Evolutionary conservation across 805 yeast genomes (phyloP).

Genomic region (Zygotorulaspora florentina): DNA sequence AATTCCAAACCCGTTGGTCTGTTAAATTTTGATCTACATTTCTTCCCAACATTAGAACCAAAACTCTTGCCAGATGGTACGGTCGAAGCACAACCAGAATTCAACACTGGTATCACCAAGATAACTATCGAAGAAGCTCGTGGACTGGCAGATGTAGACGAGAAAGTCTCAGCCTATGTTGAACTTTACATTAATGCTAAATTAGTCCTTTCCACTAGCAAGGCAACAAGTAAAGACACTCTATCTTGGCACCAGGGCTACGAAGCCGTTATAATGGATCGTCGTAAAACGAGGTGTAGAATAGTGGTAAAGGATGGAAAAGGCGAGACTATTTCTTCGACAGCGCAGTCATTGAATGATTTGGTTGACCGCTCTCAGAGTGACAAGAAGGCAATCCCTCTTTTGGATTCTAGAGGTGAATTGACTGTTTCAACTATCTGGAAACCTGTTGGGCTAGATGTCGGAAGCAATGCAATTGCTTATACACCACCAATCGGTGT

Average conservation of each 20-base stretch:
- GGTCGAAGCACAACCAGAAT: conserved; percentile 78
- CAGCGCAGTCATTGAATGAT: conserved; percentile 55
- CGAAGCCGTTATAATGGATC: conserved; percentile 69
- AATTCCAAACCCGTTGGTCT: conserved; percentile 83
- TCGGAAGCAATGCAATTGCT: conserved; percentile 67
- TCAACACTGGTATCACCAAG: conserved; percentile 86
- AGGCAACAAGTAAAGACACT: conserved; percentile 47
- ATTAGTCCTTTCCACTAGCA: conserved; percentile 48
- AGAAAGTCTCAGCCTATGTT: conserved; percentile 59
- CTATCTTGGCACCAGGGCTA: conserved; percentile 62
- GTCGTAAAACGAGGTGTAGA: conserved; percentile 64
- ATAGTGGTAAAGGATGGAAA: conserved; percentile 62
- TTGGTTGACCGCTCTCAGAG: conserved; percentile 74
- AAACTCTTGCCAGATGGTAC: conserved; percentile 73
- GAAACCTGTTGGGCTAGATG: conserved; percentile 78
- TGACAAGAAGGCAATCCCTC: conserved; percentile 72
- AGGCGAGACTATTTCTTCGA: conserved; percentile 54
- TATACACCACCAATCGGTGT: conserved; percentile 96
- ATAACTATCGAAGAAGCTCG: conserved; percentile 42
- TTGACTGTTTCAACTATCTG: conserved; percentile 65
- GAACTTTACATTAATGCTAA: conserved; percentile 68
- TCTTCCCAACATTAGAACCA: conserved; percentile 65
- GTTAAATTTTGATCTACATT: conserved; percentile 63
- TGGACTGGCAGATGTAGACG: conserved; percentile 38
- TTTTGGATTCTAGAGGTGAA: conserved; percentile 67